These are phyloP conservation scores for Cystobasidium tubakii DNA, from an alignment of 768 basidiomycete species.

Conservation along the genomic window DNA sequence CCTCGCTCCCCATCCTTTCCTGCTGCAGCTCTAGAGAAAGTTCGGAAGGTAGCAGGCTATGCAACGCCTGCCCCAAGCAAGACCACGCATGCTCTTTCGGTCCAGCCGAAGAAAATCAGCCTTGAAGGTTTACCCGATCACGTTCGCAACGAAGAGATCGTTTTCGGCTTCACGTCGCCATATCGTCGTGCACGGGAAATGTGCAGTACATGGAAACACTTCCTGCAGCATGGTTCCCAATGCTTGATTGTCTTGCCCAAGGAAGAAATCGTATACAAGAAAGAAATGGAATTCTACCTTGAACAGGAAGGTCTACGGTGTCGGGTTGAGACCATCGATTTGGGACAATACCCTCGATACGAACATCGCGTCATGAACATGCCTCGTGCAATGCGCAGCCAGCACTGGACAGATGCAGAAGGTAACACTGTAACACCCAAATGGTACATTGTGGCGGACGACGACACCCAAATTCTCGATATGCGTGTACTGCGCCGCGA, in stretches of 20 bases:
- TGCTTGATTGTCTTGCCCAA: conserved; percentile 41
- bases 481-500: conserved; percentile 35
- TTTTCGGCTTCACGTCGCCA: conserved; percentile 33
- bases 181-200: conserved; percentile 19
- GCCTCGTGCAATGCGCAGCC: conserved; percentile 36
- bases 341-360: conserved; percentile 40
- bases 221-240: conserved; percentile 13
- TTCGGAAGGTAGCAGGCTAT: not conserved
- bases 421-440: conserved; percentile 20
- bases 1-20: not conserved
- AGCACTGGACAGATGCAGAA: not conserved
- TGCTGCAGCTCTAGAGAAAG: not conserved
- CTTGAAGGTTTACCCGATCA: conserved; percentile 18
- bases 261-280: conserved; percentile 35
- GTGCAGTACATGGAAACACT: conserved; percentile 30
- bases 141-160: conserved; percentile 27
- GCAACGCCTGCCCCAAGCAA: not conserved
- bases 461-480: conserved; percentile 45
- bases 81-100: not conserved
- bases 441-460: conserved; percentile 44
- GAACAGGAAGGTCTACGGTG: conserved; percentile 33
- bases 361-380: conserved; percentile 43
- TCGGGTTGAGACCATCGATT: conserved; percentile 8
- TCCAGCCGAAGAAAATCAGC: conserved; percentile 7
- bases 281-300: conserved; percentile 16